Percentiles rank a stretch among this genome's conserved stretches.
These are phyloP conservation scores for Coemansia sp. DNA, from an alignment of 192 early-diverging fungal genomes.

Conservation along the genomic window DNA sequence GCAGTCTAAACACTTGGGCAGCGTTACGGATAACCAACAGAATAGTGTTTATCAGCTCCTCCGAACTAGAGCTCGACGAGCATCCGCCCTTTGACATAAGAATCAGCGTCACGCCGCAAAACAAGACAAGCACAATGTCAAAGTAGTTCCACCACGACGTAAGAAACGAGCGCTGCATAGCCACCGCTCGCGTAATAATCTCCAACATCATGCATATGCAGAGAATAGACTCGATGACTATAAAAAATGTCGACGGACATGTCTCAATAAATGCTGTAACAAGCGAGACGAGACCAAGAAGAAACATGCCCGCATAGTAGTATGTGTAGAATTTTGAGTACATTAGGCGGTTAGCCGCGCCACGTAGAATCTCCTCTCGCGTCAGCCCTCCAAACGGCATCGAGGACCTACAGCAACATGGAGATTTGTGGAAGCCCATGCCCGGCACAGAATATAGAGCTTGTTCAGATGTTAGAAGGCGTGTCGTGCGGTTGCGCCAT, in stretches of 20 bases:
- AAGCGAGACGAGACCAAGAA: constrained; percentile 50
- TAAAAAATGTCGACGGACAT: constrained; percentile 63
- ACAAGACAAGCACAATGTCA: constrained; percentile 62
- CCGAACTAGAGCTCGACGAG: constrained; percentile 57
- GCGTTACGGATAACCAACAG: constrained; percentile 71
- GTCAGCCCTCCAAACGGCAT: constrained; percentile 44
- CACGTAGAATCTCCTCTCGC: constrained; percentile 51
- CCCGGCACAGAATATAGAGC: neutral
- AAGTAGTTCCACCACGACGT: constrained; percentile 69
- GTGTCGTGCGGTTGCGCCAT: no score
- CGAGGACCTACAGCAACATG: constrained; percentile 10
- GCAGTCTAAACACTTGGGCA: constrained; percentile 62
- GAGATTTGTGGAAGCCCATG: no score
- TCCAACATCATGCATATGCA: constrained; percentile 74
- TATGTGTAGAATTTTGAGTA: constrained; percentile 58
- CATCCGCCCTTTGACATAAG: constrained; percentile 61
- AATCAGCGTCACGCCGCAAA: constrained; percentile 67
- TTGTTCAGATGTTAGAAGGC: no score
- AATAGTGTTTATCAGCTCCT: constrained; percentile 68
- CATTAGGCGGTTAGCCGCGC: constrained; percentile 57
- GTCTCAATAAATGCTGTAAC: constrained; percentile 40
- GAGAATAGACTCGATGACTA: constrained; percentile 65
- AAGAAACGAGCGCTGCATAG: constrained; percentile 53
- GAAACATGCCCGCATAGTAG: constrained; percentile 52
- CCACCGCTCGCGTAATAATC: constrained; percentile 60